phyloP scores from a whole-genome alignment of 208 protist genomes.

The Crithidia brevicula region DNA sequence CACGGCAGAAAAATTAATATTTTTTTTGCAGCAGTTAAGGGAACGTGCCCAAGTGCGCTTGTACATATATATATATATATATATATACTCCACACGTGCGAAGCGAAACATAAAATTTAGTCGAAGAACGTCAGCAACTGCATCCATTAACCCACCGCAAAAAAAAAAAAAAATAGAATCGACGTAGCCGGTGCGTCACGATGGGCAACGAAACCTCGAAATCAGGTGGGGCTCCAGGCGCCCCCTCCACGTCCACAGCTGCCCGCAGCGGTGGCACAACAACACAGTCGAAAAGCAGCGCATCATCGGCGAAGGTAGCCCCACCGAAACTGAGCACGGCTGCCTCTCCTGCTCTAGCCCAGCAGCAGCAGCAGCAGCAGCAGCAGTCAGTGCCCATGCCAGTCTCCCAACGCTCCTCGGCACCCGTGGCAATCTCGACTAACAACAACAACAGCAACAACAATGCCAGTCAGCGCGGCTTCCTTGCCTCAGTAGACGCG shows the following conservation, averaged over 20 bases:
- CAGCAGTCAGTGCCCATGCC: slow-evolving; percentile 2
- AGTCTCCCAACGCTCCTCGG: background rate
- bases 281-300: no score
- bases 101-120: no score
- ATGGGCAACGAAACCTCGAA: slow-evolving; percentile 29
- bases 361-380: background rate
- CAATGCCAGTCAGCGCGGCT: background rate
- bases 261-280: background rate
- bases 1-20: no score
- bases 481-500: slow-evolving; percentile 5
- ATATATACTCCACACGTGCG: no score
- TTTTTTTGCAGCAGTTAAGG: no score
- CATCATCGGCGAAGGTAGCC: no score
- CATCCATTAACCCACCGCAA: no score
- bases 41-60: no score
- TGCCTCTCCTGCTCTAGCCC: background rate
- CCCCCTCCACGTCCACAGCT: background rate
- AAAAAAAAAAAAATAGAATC: background rate
- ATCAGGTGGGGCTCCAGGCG: background rate
- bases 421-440: background rate
- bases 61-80: no score
- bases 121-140: no score
- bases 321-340: background rate
- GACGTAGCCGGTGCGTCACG: no score
- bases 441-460: background rate